Percentiles rank a stretch among this genome's conserved stretches.
Evolutionary conservation across 345 rosid genomes (phyloP).

Genomic region (Eucalyptus curtisii): DNA sequence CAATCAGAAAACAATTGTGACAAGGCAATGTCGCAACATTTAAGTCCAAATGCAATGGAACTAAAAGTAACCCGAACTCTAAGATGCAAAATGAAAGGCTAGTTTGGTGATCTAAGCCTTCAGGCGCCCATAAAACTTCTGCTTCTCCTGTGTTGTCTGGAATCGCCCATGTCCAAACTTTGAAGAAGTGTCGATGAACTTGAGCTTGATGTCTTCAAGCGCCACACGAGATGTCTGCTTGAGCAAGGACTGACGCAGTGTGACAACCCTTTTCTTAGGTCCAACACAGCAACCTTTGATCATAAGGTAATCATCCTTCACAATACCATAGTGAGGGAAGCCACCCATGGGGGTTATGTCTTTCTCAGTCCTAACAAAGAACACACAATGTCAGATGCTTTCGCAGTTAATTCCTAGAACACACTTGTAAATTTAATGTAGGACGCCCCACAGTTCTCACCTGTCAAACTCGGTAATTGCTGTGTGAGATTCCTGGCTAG

Average conservation of each 20-base stretch:
- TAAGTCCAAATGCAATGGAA: background rate
- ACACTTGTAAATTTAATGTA: background rate
- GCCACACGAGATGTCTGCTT: conserved; percentile 74
- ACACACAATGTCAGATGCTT: background rate
- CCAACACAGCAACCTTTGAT: conserved; percentile 81
- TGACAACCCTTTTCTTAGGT: conserved; percentile 84
- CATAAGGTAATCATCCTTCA: conserved; percentile 64
- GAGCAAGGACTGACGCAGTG: conserved; percentile 53
- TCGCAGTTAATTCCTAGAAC: background rate
- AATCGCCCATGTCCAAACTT: conserved; percentile 59
- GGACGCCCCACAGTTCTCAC: conserved; percentile 2
- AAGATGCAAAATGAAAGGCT: background rate
- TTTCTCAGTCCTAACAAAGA: conserved; percentile 58
- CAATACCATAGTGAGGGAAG: conserved; percentile 74
- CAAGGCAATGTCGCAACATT: background rate
- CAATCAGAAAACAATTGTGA: background rate
- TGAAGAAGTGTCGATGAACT: conserved; percentile 64
- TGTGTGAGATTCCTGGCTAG: conserved; percentile 46
- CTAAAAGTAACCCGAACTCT: background rate
- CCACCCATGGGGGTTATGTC: conserved; percentile 75
- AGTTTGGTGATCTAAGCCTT: conserved; percentile 25
- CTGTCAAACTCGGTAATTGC: conserved; percentile 76
- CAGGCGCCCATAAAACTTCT: conserved; percentile 38
- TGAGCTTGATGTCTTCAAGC: conserved; percentile 50
- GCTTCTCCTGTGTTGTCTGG: conserved; percentile 63